Evolutionary conservation across 768 basidiomycete genomes (phyloP).

Genomic region (Lactarius psammicola): DNA sequence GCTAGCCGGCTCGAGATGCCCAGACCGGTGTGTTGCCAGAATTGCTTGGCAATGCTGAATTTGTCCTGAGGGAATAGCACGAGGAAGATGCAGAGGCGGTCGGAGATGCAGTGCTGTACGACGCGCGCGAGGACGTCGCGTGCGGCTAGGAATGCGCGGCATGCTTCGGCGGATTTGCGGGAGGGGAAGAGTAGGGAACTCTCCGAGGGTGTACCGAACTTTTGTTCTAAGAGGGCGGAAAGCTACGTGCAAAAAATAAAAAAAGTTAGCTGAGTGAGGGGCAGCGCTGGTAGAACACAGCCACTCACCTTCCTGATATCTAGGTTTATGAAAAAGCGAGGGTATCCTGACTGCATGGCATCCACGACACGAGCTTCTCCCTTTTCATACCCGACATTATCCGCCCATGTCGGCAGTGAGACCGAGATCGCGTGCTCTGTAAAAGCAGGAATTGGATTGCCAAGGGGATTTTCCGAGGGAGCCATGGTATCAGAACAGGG

Average conservation of each 20-base stretch:
- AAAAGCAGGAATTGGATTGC: slow-evolving; percentile 58
- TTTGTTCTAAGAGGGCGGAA: slow-evolving; percentile 68
- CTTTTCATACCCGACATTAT: slow-evolving; percentile 90
- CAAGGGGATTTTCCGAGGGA: slow-evolving; percentile 36
- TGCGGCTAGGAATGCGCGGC: slow-evolving; percentile 66
- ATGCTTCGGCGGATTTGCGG: slow-evolving; percentile 66
- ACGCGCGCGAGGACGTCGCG: slow-evolving; percentile 55
- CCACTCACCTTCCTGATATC: slow-evolving; percentile 72
- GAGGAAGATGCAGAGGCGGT: slow-evolving; percentile 64
- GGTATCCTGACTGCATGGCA: slow-evolving; percentile 86
- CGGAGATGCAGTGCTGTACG: slow-evolving; percentile 62
- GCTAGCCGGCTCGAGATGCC: slow-evolving; percentile 89
- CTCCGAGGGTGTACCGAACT: slow-evolving; percentile 72
- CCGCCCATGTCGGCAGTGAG: slow-evolving; percentile 90
- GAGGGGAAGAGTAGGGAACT: slow-evolving; percentile 78
- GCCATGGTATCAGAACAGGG: slow-evolving; percentile 11
- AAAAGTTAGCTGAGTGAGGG: neutral
- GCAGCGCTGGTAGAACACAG: neutral
- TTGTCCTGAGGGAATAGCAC: slow-evolving; percentile 67
- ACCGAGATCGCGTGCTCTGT: slow-evolving; percentile 91
- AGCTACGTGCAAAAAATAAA: slow-evolving; percentile 50
- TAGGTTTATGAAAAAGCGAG: slow-evolving; percentile 89
- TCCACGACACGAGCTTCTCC: slow-evolving; percentile 77
- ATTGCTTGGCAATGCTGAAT: slow-evolving; percentile 74
- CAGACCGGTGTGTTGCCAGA: slow-evolving; percentile 94